A percentile compares a stretch with the other conserved stretches of the same genome.
Evolutionary conservation across 2,329 filamentous ascomycete species (phyloP).

Genomic region (Hypoxylon sp.): DNA sequence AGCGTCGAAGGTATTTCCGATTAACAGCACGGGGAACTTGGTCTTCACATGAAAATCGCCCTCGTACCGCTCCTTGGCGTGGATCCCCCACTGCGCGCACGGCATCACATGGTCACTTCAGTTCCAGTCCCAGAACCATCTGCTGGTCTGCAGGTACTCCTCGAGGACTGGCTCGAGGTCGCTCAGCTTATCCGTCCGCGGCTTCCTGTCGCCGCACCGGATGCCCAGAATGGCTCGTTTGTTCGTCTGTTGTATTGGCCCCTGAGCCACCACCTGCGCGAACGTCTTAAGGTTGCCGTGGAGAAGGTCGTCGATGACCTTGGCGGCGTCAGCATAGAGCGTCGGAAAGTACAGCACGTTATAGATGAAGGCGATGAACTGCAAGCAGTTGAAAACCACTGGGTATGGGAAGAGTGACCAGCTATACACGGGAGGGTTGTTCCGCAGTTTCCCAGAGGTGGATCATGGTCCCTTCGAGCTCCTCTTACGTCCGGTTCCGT

Average conservation of each 20-base stretch:
- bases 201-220: conserved; percentile 54
- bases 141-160: conserved; percentile 45
- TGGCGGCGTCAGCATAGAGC: conserved; percentile 32
- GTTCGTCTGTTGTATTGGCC: conserved; percentile 6
- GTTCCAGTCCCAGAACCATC: conserved; percentile 36
- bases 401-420: conserved; percentile 3
- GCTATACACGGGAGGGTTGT: conserved; percentile 47
- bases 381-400: conserved; percentile 46
- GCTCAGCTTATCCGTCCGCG: conserved; percentile 45
- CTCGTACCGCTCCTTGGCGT: conserved; percentile 54
- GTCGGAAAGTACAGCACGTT: conserved; percentile 43
- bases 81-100: conserved; percentile 57
- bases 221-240: conserved; percentile 48
- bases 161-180: conserved; percentile 47
- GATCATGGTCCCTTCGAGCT: conserved; percentile 58
- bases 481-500: conserved; percentile 49
- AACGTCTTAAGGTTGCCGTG: conserved; percentile 28
- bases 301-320: conserved; percentile 33
- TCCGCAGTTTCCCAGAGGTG: conserved; percentile 48
- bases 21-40: conserved; percentile 51
- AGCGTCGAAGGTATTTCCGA: conserved; percentile 57
- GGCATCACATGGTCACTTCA: conserved; percentile 28
- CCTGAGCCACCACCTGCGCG: background rate
- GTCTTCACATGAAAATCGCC: conserved; percentile 51
- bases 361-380: conserved; percentile 40